These are phyloP conservation scores for Trichoderma pleuroti DNA, from an alignment of 2,329 filamentous ascomycete genomes.

Conservation along the genomic window DNA sequence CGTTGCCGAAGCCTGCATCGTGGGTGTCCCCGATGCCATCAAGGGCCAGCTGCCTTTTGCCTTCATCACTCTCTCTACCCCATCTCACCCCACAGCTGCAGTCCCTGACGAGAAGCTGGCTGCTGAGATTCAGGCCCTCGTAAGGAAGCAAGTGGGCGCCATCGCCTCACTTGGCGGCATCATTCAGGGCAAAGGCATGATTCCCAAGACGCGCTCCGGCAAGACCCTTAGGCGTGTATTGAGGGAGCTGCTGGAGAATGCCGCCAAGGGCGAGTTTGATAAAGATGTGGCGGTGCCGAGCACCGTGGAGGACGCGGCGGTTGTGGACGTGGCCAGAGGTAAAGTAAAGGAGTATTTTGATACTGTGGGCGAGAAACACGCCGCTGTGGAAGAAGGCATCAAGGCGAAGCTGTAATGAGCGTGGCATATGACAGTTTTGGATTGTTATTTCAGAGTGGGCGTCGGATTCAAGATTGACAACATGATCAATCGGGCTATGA, in stretches of 20 bases:
- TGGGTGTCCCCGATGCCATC: constrained; percentile 77
- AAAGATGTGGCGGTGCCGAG: constrained; percentile 71
- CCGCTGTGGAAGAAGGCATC: constrained; percentile 42
- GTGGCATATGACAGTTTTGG: not conserved
- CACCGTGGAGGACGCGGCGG: constrained; percentile 77
- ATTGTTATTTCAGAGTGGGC: not conserved
- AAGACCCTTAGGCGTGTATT: constrained; percentile 84
- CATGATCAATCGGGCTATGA: not conserved
- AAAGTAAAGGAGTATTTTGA: constrained; percentile 75
- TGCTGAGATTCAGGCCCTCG: constrained; percentile 65
- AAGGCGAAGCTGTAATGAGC: constrained; percentile 50
- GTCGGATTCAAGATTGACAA: not conserved
- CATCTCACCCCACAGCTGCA: constrained; percentile 49
- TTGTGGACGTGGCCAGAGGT: constrained; percentile 68
- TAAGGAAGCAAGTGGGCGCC: constrained; percentile 78
- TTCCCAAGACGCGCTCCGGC: constrained; percentile 87
- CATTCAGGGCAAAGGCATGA: constrained; percentile 79
- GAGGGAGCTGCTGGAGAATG: constrained; percentile 80
- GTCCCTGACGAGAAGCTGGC: constrained; percentile 44
- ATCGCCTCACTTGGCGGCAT: constrained; percentile 85
- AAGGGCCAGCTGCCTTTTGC: constrained; percentile 93
- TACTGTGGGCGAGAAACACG: constrained; percentile 41
- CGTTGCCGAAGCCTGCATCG: constrained; percentile 80
- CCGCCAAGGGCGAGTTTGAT: constrained; percentile 67
- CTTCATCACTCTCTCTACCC: constrained; percentile 61